A percentile compares a stretch with the other conserved stretches of the same genome.
Evolutionary conservation across 768 basidiomycete species (phyloP).

Genomic region (Xerocomus brunneocitrinus): DNA sequence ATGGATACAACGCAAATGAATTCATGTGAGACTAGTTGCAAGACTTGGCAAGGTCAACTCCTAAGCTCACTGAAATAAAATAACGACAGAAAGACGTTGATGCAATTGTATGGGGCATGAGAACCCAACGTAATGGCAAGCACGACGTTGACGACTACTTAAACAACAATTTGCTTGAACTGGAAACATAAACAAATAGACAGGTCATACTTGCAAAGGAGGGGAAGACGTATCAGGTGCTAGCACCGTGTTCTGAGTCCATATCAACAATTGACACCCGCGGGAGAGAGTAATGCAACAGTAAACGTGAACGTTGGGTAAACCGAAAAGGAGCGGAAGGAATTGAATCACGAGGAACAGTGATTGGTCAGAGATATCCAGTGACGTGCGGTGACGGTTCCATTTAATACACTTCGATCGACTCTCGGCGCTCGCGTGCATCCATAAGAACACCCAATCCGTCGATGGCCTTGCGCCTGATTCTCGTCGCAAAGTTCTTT

Average conservation of each 20-base stretch:
- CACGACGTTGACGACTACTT: conserved; percentile 22
- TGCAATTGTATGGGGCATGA: conserved; percentile 13
- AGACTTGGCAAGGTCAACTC: conserved; percentile 36
- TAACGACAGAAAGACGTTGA: conserved; percentile 14
- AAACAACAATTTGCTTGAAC: conserved; percentile 24
- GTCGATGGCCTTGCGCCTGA: conserved; percentile 79
- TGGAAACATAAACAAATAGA: conserved; percentile 20
- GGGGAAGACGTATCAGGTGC: conserved; percentile 20
- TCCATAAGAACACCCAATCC: conserved; percentile 76
- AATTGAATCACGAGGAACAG: conserved; percentile 9
- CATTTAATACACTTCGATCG: conserved; percentile 63
- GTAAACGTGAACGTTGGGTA: conserved; percentile 8
- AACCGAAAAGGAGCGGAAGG: conserved; percentile 18
- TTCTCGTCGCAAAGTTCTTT: conserved; percentile 84
- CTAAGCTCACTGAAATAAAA: conserved; percentile 17
- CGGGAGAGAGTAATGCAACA: conserved; percentile 10
- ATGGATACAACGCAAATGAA: conserved; percentile 8
- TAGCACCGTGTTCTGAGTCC: conserved; percentile 23
- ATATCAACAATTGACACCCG: conserved; percentile 11
- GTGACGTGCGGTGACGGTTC: conserved; percentile 3
- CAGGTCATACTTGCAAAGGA: conserved; percentile 25
- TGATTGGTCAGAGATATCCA: conserved; percentile 8
- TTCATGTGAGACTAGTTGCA: conserved; percentile 7
- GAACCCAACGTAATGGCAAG: conserved; percentile 25
- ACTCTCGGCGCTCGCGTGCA: conserved; percentile 74